Conservation (phyloP, 2,329 filamentous ascomycete species). For the Talaromyces sp. region DNA sequence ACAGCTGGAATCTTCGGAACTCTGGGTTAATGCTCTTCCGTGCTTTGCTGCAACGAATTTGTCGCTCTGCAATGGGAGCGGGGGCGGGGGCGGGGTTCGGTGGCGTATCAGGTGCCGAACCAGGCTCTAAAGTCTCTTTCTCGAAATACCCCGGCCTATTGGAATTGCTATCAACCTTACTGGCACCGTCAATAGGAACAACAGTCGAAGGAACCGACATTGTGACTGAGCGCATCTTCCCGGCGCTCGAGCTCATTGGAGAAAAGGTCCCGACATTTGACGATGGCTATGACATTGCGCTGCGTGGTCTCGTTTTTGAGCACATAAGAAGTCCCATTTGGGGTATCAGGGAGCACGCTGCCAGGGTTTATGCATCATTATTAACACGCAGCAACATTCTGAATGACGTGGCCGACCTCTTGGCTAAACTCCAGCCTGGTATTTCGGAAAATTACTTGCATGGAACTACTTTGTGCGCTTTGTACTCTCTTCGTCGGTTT, state of each 20-base stretch:
- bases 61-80: slow-evolving; percentile 38
- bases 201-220: slow-evolving; percentile 33
- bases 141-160: slow-evolving; percentile 44
- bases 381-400: slow-evolving; percentile 38
- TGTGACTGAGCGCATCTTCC: slow-evolving; percentile 48
- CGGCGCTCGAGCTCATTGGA: slow-evolving; percentile 49
- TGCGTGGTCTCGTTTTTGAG: slow-evolving; percentile 36
- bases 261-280: slow-evolving; percentile 43
- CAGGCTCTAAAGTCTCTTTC: slow-evolving; percentile 44
- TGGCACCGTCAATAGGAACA: slow-evolving; percentile 29
- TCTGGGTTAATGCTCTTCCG: slow-evolving; percentile 88
- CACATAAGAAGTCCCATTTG: slow-evolving; percentile 49
- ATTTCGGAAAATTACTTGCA: slow-evolving; percentile 43
- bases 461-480: slow-evolving; percentile 43
- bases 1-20: slow-evolving; percentile 89
- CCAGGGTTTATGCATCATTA: slow-evolving; percentile 46
- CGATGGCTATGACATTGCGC: slow-evolving; percentile 34
- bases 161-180: slow-evolving; percentile 39
- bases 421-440: slow-evolving; percentile 17
- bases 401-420: slow-evolving; percentile 29
- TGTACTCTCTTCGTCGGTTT: slow-evolving; percentile 41
- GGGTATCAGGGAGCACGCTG: slow-evolving; percentile 51
- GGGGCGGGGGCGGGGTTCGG: slow-evolving; percentile 54
- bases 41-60: slow-evolving; percentile 73
- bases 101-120: slow-evolving; percentile 47